phyloP scores from a whole-genome alignment of 805 yeast genomes.

The Limtongia smithiae region DNA sequence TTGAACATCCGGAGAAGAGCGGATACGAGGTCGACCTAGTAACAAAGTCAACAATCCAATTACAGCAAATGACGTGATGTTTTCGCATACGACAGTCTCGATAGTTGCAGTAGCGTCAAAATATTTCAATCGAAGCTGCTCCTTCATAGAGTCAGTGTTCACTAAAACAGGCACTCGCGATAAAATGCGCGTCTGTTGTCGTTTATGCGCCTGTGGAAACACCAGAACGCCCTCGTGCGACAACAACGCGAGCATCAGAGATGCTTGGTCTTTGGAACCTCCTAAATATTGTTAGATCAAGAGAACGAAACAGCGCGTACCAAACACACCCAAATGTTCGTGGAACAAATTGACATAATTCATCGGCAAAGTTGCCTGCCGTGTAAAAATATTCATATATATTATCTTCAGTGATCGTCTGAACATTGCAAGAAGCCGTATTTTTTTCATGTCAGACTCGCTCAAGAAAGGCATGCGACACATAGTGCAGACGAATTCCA shows the following conservation, averaged over 20 bases:
- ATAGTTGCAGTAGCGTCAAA: conserved; percentile 5
- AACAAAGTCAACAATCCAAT: not conserved
- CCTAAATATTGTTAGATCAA: not conserved
- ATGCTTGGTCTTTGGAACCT: not conserved
- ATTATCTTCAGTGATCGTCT: conserved; percentile 19
- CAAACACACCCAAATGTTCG: not conserved
- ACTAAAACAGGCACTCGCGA: not conserved
- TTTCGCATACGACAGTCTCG: conserved; percentile 5
- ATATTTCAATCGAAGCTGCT: conserved; percentile 1
- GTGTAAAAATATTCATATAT: conserved; percentile 1
- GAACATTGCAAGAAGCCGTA: conserved; percentile 13
- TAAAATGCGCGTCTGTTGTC: not conserved
- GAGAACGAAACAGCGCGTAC: not conserved
- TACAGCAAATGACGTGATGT: not conserved
- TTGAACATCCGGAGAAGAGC: too few relatives aligned
- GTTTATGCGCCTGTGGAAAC: not conserved
- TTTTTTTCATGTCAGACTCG: not conserved
- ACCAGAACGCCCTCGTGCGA: not conserved
- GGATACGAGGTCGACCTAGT: not conserved
- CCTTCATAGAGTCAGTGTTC: not conserved
- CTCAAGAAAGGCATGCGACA: conserved; percentile 7
- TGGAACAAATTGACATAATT: not conserved
- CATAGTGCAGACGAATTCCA: conserved; percentile 11
- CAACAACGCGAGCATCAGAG: not conserved
- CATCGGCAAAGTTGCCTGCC: not conserved